Conservation (phyloP, 2,329 filamentous ascomycete genomes). For the Fusarium devonianum region DNA sequence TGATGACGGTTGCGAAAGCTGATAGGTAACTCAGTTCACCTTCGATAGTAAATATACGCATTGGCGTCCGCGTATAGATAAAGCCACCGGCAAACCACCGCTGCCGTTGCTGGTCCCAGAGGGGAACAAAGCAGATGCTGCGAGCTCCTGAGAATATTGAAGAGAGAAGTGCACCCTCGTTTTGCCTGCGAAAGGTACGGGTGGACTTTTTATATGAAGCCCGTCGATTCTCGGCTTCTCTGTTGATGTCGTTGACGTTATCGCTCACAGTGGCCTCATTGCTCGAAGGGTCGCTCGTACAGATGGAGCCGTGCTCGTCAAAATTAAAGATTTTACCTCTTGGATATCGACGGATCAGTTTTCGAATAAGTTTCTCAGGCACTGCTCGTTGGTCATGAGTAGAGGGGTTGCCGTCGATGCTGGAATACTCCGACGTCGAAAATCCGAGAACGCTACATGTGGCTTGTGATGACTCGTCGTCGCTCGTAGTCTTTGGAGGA, state of each 20-base stretch:
- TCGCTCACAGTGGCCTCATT: constrained; percentile 30
- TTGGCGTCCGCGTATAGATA: constrained; percentile 55
- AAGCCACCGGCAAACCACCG: constrained; percentile 60
- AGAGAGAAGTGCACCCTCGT: constrained; percentile 40
- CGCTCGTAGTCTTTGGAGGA: constrained; percentile 30
- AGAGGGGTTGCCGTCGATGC: constrained; percentile 42
- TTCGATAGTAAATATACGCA: constrained; percentile 53
- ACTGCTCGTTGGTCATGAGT: neutral
- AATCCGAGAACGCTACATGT: constrained; percentile 49
- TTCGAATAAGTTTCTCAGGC: constrained; percentile 16
- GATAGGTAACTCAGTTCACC: constrained; percentile 60
- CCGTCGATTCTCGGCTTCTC: neutral
- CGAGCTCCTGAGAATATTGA: constrained; percentile 52
- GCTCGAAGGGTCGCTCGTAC: constrained; percentile 42
- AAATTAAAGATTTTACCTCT: constrained; percentile 57
- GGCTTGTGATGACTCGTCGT: constrained; percentile 27
- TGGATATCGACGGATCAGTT: constrained; percentile 49
- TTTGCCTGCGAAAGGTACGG: constrained; percentile 22
- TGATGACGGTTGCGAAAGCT: constrained; percentile 62
- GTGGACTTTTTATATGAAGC: neutral
- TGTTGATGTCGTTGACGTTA: neutral
- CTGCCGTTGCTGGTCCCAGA: constrained; percentile 56
- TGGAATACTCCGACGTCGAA: constrained; percentile 46
- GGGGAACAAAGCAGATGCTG: constrained; percentile 55
- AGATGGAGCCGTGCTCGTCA: constrained; percentile 47